A percentile compares a stretch with the other conserved stretches of the same genome.
phyloP scores from a whole-genome alignment of 1,139 yeast genomes.

The Protomyces inundatus region DNA sequence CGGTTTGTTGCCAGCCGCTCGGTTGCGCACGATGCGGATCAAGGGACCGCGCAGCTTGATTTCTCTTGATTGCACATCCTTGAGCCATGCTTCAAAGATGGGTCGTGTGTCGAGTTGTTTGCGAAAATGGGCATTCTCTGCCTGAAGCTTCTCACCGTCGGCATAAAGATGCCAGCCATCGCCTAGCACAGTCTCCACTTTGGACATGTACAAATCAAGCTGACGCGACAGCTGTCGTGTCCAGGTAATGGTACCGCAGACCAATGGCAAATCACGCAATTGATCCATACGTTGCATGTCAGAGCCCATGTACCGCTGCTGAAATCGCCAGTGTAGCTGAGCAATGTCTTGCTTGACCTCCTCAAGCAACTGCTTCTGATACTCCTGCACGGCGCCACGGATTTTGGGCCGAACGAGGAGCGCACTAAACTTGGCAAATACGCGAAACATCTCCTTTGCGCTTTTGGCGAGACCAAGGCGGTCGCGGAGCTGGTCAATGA shows the following conservation, averaged over 20 bases:
- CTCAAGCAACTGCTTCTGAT: conserved; percentile 48
- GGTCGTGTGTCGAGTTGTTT: conserved; percentile 46
- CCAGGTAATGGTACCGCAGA: conserved; percentile 50
- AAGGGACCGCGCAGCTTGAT: conserved; percentile 41
- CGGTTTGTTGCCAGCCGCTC: conserved; percentile 26
- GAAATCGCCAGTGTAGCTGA: conserved; percentile 43
- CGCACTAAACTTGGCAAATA: conserved; percentile 48
- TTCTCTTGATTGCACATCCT: conserved; percentile 34
- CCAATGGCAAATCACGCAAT: conserved; percentile 47
- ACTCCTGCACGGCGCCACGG: conserved; percentile 52
- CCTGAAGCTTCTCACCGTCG: conserved; percentile 59
- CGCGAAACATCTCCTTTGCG: conserved; percentile 49
- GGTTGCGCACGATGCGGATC: conserved; percentile 39
- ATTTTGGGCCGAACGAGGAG: conserved; percentile 50
- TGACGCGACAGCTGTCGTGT: conserved; percentile 48
- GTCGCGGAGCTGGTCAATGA: conserved; percentile 44
- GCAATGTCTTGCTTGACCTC: conserved; percentile 48
- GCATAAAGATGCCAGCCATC: conserved; percentile 69
- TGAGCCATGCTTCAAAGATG: conserved; percentile 49
- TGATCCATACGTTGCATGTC: conserved; percentile 40
- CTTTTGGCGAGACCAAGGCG: conserved; percentile 43
- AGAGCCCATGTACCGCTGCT: conserved; percentile 39
- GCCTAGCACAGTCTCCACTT: conserved; percentile 57
- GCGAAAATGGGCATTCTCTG: conserved; percentile 48
- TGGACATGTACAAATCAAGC: conserved; percentile 42